Conservation (phyloP, 2,329 filamentous ascomycete genomes). For the Trichoderma sp. region DNA sequence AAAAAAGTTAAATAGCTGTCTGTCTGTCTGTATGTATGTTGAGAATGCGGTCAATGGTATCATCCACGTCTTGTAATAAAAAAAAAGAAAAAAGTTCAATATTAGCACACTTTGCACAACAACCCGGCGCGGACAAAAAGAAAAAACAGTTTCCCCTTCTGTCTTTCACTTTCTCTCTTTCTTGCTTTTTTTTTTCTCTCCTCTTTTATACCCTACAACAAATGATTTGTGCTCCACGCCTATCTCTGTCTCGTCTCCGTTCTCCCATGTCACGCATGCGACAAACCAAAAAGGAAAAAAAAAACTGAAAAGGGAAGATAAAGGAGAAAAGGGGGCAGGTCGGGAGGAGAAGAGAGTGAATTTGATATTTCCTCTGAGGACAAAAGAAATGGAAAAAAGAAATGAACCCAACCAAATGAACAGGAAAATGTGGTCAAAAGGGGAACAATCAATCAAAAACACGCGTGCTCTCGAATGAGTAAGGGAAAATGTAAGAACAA, state of each 20-base stretch:
- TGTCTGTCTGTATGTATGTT: constrained; percentile 24
- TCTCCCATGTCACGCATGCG: constrained; percentile 5
- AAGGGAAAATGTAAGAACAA: background rate
- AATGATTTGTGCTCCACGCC: constrained; percentile 9
- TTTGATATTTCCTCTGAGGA: constrained; percentile 18
- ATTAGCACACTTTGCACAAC: constrained; percentile 33
- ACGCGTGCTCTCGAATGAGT: background rate
- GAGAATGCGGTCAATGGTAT: constrained; percentile 48
- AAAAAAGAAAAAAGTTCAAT: constrained; percentile 35
- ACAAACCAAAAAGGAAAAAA: constrained; percentile 29
- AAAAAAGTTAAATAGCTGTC: constrained; percentile 21
- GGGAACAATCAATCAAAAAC: constrained; percentile 6
- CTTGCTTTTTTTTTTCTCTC: background rate
- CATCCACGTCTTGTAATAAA: constrained; percentile 45
- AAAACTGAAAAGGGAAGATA: background rate
- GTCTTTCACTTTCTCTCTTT: constrained; percentile 26
- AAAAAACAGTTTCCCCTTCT: constrained; percentile 2
- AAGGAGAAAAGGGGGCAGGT: background rate
- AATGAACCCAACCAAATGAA: constrained; percentile 26
- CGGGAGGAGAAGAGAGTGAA: constrained; percentile 7
- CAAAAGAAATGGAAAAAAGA: constrained; percentile 32
- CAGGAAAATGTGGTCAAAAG: constrained; percentile 19
- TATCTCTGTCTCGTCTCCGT: constrained; percentile 25
- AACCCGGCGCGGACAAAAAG: constrained; percentile 9
- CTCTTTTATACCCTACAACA: constrained; percentile 8